Conservation (phyloP, 2,329 filamentous ascomycete species). For the Podosphaera leucotricha region DNA sequence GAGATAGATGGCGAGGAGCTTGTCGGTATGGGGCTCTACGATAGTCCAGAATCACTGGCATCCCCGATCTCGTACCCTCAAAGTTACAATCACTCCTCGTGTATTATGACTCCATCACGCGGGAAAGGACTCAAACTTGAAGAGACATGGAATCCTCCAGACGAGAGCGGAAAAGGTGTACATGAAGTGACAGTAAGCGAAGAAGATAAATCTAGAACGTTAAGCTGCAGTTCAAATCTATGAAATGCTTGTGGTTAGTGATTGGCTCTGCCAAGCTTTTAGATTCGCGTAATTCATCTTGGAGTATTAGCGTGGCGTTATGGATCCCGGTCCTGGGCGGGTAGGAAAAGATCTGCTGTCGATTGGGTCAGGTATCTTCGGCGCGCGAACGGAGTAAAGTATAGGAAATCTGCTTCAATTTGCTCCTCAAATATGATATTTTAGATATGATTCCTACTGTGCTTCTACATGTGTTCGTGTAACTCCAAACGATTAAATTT, state of each 20-base stretch:
- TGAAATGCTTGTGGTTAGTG: too few species aligned
- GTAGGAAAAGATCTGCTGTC: background rate
- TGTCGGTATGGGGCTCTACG: slow-evolving; percentile 65
- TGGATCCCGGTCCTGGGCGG: background rate
- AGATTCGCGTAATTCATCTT: slow-evolving; percentile 1
- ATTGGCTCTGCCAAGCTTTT: background rate
- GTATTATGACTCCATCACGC: slow-evolving; percentile 26
- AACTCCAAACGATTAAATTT: too few species aligned
- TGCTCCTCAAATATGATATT: background rate
- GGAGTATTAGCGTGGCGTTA: slow-evolving; percentile 6
- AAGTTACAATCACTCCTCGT: slow-evolving; percentile 28
- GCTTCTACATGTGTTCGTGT: background rate
- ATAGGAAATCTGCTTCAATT: background rate
- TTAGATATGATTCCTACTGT: background rate
- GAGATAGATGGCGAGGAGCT: slow-evolving; percentile 44
- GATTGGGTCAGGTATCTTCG: background rate
- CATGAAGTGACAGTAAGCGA: slow-evolving; percentile 17
- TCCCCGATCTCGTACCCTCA: slow-evolving; percentile 20
- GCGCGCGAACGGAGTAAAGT: background rate
- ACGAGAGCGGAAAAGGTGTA: slow-evolving; percentile 31
- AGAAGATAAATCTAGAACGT: background rate
- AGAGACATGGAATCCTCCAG: slow-evolving; percentile 52
- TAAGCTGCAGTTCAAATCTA: too few species aligned
- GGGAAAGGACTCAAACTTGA: slow-evolving; percentile 63
- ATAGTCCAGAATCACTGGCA: slow-evolving; percentile 35